phyloP scores from a whole-genome alignment of 306 rosid species.

The Medicago lupulina region DNA sequence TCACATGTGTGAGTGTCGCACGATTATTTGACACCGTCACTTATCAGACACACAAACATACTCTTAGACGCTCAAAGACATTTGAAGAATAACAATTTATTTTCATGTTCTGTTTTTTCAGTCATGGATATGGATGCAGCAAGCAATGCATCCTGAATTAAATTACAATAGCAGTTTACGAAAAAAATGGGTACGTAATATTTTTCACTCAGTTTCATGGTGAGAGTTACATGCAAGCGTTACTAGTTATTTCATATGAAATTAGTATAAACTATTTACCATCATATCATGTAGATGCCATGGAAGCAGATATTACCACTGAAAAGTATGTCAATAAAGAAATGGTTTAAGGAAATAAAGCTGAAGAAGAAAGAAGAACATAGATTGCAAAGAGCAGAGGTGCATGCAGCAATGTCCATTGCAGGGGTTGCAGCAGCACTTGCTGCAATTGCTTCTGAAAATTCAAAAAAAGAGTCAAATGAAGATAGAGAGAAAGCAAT shows the following conservation, averaged over 20 bases:
- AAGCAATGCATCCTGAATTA: constrained; percentile 98
- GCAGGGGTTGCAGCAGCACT: constrained; percentile 98
- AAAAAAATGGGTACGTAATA: constrained; percentile 80
- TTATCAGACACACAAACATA: not conserved
- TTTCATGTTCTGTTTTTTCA: constrained; percentile 36
- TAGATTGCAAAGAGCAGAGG: constrained; percentile 82
- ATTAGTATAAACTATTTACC: not conserved
- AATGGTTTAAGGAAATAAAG: constrained; percentile 88
- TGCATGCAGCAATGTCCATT: constrained; percentile 90
- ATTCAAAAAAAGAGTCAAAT: constrained; percentile 48
- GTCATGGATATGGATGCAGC: constrained; percentile 99
- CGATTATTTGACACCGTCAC: not conserved
- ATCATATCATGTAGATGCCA: constrained; percentile 59
- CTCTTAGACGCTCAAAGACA: not conserved
- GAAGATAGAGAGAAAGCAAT: constrained; percentile 71
- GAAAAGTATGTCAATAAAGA: constrained; percentile 75
- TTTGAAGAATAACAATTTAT: not conserved
- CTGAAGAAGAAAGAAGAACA: constrained; percentile 72
- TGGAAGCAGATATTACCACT: constrained; percentile 81
- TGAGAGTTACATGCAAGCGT: not conserved
- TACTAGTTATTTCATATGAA: not conserved
- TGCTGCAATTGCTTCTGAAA: constrained; percentile 81
- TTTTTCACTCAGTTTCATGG: not conserved
- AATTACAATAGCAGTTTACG: constrained; percentile 77
- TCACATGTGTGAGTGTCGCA: not conserved